Percentiles rank a stretch among this genome's conserved stretches.
Conservation (phyloP, 2,329 filamentous ascomycete species). For the Sporothrix protearum region DNA sequence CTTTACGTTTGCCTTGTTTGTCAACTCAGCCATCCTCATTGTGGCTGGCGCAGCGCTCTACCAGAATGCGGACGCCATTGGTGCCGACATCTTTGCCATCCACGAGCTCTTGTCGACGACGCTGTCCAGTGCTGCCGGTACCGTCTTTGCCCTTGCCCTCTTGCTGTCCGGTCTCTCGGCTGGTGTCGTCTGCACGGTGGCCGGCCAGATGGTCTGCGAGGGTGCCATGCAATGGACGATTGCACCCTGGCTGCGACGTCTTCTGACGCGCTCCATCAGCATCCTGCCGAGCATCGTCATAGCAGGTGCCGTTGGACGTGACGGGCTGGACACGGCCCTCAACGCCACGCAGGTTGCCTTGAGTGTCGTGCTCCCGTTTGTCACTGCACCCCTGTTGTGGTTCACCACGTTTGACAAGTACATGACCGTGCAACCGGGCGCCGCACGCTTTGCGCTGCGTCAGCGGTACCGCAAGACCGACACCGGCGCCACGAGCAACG, state of each 20-base stretch:
- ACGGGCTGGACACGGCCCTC: conserved; percentile 67
- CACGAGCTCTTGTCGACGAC: conserved; percentile 65
- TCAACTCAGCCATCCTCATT: conserved; percentile 79
- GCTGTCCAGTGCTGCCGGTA: conserved; percentile 71
- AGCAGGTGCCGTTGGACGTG: conserved; percentile 69
- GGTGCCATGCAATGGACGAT: conserved; percentile 73
- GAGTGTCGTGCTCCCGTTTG: conserved; percentile 74
- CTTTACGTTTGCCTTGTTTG: conserved; percentile 79
- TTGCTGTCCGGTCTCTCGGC: conserved; percentile 77
- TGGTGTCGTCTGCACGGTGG: conserved; percentile 83
- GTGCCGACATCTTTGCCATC: conserved; percentile 80
- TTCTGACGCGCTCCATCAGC: conserved; percentile 74
- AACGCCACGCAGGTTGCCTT: conserved; percentile 75
- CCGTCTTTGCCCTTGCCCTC: conserved; percentile 78
- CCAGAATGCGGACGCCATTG: conserved; percentile 54
- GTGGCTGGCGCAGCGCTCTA: conserved; percentile 76
- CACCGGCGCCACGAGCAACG: conserved; percentile 27
- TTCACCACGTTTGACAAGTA: conserved; percentile 76
- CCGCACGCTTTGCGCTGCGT: conserved; percentile 36
- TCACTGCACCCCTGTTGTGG: conserved; percentile 78
- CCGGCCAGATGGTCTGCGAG: conserved; percentile 84
- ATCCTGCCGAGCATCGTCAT: conserved; percentile 82
- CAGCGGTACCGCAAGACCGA: conserved; percentile 10
- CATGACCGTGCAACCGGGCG: conserved; percentile 65
- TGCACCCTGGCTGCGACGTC: conserved; percentile 71